phyloP scores from a whole-genome alignment of 768 basidiomycete species.

The Rhodotorula diobovata region DNA sequence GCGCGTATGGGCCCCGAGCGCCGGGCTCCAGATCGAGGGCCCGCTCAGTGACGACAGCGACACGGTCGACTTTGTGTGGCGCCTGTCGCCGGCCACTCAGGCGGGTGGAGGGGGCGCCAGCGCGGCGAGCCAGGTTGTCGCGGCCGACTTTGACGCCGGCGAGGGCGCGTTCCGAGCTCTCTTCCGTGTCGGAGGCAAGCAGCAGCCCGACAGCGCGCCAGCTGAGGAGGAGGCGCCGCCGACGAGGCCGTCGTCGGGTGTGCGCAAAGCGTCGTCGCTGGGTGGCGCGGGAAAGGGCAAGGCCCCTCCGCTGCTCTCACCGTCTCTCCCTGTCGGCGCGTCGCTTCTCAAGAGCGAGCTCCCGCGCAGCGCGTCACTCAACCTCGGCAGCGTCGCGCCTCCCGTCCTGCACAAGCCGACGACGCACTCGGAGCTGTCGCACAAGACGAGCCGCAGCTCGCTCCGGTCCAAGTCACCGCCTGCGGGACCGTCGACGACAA shows the following conservation, averaged over 20 bases:
- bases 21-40: constrained; percentile 50
- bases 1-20: constrained; percentile 63
- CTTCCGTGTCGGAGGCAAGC: constrained; percentile 15
- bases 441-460: constrained; percentile 23
- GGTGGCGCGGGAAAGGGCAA: neutral
- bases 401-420: constrained; percentile 23
- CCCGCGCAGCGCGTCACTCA: constrained; percentile 32
- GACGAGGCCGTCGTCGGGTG: too few relatives aligned
- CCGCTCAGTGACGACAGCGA: constrained; percentile 39
- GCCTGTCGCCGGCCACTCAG: neutral
- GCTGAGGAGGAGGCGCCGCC: neutral
- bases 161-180: constrained; percentile 20
- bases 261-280: too few relatives aligned
- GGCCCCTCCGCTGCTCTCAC: neutral
- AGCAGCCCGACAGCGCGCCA: neutral
- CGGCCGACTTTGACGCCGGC: constrained; percentile 10
- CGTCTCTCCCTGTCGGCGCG: constrained; percentile 15
- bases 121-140: constrained; percentile 7
- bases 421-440: constrained; percentile 21
- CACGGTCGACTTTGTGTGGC: constrained; percentile 39
- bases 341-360: constrained; percentile 30
- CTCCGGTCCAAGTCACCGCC: constrained; percentile 18
- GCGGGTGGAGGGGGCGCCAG: neutral
- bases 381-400: constrained; percentile 24
- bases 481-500: constrained; percentile 1